Evolutionary conservation across 306 rosid genomes (phyloP).

Genomic region (Nissolia schottii): DNA sequence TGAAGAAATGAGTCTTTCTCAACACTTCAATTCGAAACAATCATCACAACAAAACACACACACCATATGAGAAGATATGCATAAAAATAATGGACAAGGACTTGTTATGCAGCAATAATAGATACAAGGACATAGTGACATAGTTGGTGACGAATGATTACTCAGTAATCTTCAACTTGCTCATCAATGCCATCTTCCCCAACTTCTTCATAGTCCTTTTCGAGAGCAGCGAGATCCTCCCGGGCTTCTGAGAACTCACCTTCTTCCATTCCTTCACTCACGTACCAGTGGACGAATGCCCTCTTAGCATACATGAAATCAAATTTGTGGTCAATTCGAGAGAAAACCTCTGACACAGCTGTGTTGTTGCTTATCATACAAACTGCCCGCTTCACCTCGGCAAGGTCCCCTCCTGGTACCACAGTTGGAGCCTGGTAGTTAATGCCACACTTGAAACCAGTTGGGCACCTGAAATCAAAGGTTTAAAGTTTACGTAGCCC

Average conservation of each 20-base stretch:
- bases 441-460: conserved; percentile 86
- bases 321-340: conserved; percentile 66
- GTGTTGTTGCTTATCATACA: conserved; percentile 84
- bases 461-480: conserved; percentile 58
- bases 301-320: conserved; percentile 71
- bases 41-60: neutral
- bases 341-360: conserved; percentile 61
- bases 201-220: conserved; percentile 73
- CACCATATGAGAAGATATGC: neutral
- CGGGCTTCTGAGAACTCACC: conserved; percentile 83
- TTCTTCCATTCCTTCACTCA: conserved; percentile 90
- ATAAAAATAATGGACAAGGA: neutral
- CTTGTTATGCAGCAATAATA: neutral
- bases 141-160: neutral
- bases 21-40: neutral
- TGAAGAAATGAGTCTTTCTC: neutral
- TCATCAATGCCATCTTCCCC: conserved; percentile 58
- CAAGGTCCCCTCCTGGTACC: conserved; percentile 85
- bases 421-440: conserved; percentile 70
- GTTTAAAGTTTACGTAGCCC: neutral
- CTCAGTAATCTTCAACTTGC: conserved; percentile 41
- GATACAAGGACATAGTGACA: neutral
- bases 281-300: conserved; percentile 82
- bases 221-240: conserved; percentile 80
- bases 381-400: conserved; percentile 60